phyloP scores from a whole-genome alignment of 345 rosid genomes.

The Citrus mangshanensis region DNA sequence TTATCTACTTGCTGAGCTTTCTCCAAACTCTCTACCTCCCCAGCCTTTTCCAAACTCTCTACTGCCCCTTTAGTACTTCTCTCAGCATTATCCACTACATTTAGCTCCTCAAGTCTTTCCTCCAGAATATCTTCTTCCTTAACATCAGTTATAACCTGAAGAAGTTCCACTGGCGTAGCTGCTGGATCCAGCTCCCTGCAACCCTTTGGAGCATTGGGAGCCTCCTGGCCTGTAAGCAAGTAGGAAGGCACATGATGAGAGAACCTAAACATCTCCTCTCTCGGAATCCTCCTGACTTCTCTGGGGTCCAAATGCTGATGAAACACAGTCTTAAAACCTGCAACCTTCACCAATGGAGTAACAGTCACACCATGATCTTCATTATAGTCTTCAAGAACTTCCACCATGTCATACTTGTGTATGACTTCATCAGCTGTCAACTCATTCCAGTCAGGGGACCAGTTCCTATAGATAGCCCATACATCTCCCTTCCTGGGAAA shows the following conservation, averaged over 20 bases:
- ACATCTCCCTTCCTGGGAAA: slow-evolving; percentile 63
- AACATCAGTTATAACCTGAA: slow-evolving; percentile 34
- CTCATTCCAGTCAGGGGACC: slow-evolving; percentile 69
- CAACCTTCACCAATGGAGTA: slow-evolving; percentile 57
- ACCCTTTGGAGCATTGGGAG: slow-evolving; percentile 54
- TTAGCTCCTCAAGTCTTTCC: slow-evolving; percentile 10
- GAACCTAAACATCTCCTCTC: slow-evolving; percentile 58
- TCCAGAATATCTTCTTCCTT: slow-evolving; percentile 35
- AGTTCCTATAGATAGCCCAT: slow-evolving; percentile 68
- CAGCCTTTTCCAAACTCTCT: slow-evolving; percentile 3
- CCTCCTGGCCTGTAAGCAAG: slow-evolving; percentile 63
- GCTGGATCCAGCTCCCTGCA: slow-evolving; percentile 72
- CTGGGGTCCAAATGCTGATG: slow-evolving; percentile 43
- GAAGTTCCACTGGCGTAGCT: slow-evolving; percentile 57
- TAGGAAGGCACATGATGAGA: slow-evolving; percentile 69
- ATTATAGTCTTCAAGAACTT: slow-evolving; percentile 59
- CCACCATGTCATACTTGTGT: slow-evolving; percentile 62
- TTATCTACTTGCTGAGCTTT: slow-evolving; percentile 7
- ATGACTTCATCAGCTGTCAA: slow-evolving; percentile 37
- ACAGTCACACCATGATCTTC: slow-evolving; percentile 58
- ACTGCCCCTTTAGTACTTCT: slow-evolving; percentile 6
- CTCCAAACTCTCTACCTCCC: slow-evolving; percentile 4
- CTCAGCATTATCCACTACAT: slow-evolving; percentile 6
- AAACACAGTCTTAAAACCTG: slow-evolving; percentile 64
- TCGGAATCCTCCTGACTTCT: slow-evolving; percentile 42